A percentile compares a stretch with the other conserved stretches of the same genome.
Evolutionary conservation across 106 monocot genomes (phyloP).

Genomic region (Allium sativum): DNA sequence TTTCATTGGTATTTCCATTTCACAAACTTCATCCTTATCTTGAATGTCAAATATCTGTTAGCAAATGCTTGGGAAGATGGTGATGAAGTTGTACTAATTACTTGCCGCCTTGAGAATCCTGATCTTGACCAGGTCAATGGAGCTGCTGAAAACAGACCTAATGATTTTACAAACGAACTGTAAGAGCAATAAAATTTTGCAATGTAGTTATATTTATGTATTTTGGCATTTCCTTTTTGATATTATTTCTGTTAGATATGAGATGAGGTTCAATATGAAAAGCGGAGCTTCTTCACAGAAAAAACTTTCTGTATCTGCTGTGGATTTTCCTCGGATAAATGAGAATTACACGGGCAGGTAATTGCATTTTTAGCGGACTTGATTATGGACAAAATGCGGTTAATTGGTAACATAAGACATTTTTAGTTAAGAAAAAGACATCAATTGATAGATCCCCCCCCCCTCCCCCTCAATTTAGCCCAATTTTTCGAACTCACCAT

Average conservation of each 20-base stretch:
- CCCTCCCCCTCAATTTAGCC: too few species aligned
- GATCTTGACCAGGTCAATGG: conserved; percentile 61
- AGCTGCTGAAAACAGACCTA: conserved; percentile 25
- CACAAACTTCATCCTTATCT: too few species aligned
- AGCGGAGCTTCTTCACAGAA: conserved; percentile 79
- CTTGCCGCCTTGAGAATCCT: conserved; percentile 69
- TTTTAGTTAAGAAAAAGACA: too few species aligned
- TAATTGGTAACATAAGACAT: too few species aligned
- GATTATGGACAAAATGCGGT: too few species aligned
- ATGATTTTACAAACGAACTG: conserved; percentile 60
- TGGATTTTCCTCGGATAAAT: conserved; percentile 91
- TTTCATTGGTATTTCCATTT: too few species aligned
- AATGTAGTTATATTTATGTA: conserved; percentile 2
- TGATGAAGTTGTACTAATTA: conserved; percentile 72
- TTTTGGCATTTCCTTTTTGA: not conserved
- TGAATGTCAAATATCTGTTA: not conserved
- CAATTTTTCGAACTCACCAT: too few species aligned
- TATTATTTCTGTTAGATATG: conserved; percentile 45
- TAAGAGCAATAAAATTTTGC: conserved; percentile 12
- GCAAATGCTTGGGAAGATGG: conserved; percentile 94
- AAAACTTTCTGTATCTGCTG: conserved; percentile 58
- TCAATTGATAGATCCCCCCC: too few species aligned
- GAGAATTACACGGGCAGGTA: conserved; percentile 82
- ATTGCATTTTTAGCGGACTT: not conserved
- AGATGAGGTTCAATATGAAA: conserved; percentile 96